Evolutionary conservation across 2,329 filamentous ascomycete species (phyloP), one percentile per base, ranked within the genome.

Genomic region (Aspergillus ustus): DNA sequence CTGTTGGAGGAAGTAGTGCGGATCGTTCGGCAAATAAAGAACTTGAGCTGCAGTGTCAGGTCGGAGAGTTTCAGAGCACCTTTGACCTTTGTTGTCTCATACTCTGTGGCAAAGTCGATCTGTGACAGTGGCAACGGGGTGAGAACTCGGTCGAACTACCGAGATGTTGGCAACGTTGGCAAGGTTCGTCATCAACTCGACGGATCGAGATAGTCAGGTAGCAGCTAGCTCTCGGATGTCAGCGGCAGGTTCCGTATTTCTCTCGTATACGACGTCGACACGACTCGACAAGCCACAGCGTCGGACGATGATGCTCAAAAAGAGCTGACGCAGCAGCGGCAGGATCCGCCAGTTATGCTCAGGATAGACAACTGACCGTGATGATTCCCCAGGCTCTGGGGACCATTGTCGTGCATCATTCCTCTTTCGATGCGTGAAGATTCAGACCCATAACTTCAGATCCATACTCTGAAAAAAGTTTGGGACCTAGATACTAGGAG

Each of bases 361-460:
- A 22, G 22, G 46, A 49, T 25, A 17, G 19, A 28, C 2, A 25
- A 25, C 43, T 28, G n/a, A 48, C 53, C 55, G 34, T 31, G 37
- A 19, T 29, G 48, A 50, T 50, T 50, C 25, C 29, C 48, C 45
- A 22, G 4, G 22, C 45, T 48, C 45, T 48, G 45, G n/a, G 11
- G 20, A 28, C 8, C 4, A 15, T 50, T 7, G 25, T 50, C 48
- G 48, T 50, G 22, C 25, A 57, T 44, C 46, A 51, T 43, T 20
- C 46, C 28, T 25, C 20, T 43, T 49, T 53, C 50, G 22, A 59
- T 49, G 9, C 34, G 31, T 50, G 52, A 57, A 57, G 53, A 53
- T 11, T 40, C 34, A 11, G 31, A 37, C 11, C 31, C 31, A 7
- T 37, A 37, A 9, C 13, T 37, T 34, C 1, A 15, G 25, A 25